These are phyloP conservation scores for Plasmodium gallinaceum DNA, from an alignment of 169 alveolate species.

Conservation along the genomic window DNA sequence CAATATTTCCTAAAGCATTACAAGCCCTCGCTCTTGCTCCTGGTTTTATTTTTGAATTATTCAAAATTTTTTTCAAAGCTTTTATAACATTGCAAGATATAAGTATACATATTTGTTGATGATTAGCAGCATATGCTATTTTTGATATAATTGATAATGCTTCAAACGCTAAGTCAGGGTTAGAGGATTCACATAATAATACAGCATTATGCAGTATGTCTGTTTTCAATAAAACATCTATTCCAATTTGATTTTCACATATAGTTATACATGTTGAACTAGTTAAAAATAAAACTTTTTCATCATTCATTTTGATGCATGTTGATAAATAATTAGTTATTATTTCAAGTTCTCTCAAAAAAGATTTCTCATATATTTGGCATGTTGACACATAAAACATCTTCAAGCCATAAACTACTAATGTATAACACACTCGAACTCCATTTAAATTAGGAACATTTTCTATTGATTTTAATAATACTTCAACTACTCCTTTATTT, in stretches of 20 bases:
- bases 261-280: constrained; percentile 78
- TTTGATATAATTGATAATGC: constrained; percentile 90
- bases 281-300: constrained; percentile 53
- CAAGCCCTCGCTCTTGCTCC: constrained; percentile 90
- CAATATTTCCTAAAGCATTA: constrained; percentile 91
- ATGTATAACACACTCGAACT: constrained; percentile 75
- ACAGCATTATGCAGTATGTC: constrained; percentile 77
- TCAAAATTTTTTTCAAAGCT: constrained; percentile 86
- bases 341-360: constrained; percentile 72
- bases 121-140: constrained; percentile 89
- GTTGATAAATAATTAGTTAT: constrained; percentile 76
- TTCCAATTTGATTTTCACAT: constrained; percentile 77
- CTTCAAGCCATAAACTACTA: constrained; percentile 74
- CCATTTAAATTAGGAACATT: constrained; percentile 75
- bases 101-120: constrained; percentile 84
- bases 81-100: constrained; percentile 84
- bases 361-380: constrained; percentile 76
- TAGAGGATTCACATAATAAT: constrained; percentile 70
- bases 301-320: constrained; percentile 73
- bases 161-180: constrained; percentile 85
- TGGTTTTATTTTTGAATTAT: constrained; percentile 85
- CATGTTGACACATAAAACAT: constrained; percentile 76
- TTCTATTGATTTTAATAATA: constrained; percentile 60
- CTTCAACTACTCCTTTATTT: constrained; percentile 66
- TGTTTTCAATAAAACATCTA: constrained; percentile 71